A percentile compares a stretch with the other conserved stretches of the same genome.
Conservation (phyloP, 1,139 yeast genomes). For the Hansenula anomala region DNA sequence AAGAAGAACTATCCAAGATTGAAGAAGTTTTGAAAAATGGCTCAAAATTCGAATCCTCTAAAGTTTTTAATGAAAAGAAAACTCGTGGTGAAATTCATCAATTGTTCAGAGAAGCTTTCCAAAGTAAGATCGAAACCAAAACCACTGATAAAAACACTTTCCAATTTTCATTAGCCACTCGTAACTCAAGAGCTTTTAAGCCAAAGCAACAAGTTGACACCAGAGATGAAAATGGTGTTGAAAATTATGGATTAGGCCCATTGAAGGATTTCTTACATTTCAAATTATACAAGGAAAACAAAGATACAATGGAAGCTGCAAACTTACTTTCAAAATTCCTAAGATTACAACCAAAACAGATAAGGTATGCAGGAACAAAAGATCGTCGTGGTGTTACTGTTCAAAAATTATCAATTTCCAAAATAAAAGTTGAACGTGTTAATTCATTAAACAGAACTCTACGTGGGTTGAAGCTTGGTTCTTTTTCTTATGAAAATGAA, state of each 20-base stretch:
- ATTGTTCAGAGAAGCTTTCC: conserved; percentile 67
- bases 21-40: conserved; percentile 57
- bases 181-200: conserved; percentile 32
- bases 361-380: conserved; percentile 91
- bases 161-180: conserved; percentile 46
- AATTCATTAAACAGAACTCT: conserved; percentile 71
- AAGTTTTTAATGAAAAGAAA: conserved; percentile 60
- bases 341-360: conserved; percentile 61
- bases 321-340: conserved; percentile 66
- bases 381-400: conserved; percentile 96
- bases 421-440: conserved; percentile 73
- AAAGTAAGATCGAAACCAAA: conserved; percentile 70
- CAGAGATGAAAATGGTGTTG: conserved; percentile 42
- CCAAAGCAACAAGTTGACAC: conserved; percentile 37
- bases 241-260: conserved; percentile 57
- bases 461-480: conserved; percentile 71
- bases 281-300: conserved; percentile 85
- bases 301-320: conserved; percentile 96
- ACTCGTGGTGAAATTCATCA: conserved; percentile 75
- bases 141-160: conserved; percentile 70
- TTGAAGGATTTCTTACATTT: conserved; percentile 68
- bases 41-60: conserved; percentile 52
- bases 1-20: conserved; percentile 50
- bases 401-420: conserved; percentile 70
- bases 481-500: conserved; percentile 61